These are phyloP conservation scores for Candida morakotiae DNA, from an alignment of 805 yeast genomes.

Conservation along the genomic window DNA sequence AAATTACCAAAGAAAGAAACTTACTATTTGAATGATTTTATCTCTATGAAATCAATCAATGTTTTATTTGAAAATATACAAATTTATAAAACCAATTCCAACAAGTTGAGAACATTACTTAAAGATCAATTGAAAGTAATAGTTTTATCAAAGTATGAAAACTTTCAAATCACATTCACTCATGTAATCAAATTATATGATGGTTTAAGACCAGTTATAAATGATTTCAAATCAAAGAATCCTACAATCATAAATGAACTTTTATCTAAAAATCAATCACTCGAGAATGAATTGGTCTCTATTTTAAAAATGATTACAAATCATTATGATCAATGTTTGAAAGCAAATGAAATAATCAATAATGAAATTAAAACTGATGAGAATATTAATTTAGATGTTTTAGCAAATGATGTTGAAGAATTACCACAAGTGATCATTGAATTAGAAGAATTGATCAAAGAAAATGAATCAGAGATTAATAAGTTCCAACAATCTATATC, in stretches of 20 bases:
- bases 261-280: conserved; percentile 38
- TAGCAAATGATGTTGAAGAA: conserved; percentile 52
- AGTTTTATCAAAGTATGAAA: conserved; percentile 13
- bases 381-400: conserved; percentile 38
- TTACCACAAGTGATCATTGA: conserved; percentile 52
- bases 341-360: conserved; percentile 38
- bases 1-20: conserved; percentile 5
- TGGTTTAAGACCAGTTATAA: conserved; percentile 16
- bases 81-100: conserved; percentile 23
- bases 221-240: conserved; percentile 11
- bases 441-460: conserved; percentile 25
- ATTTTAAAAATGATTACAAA: conserved; percentile 67
- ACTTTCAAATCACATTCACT: conserved; percentile 12
- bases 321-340: conserved; percentile 76
- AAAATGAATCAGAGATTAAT: conserved; percentile 30
- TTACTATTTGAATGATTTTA: conserved; percentile 32
- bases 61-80: conserved; percentile 21
- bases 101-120: conserved; percentile 15
- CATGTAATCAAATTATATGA: conserved; percentile 14
- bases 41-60: conserved; percentile 29
- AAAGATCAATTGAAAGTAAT: conserved; percentile 14
- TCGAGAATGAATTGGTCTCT: conserved; percentile 69
- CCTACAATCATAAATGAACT: conserved; percentile 15
- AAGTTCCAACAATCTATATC: conserved; percentile 13
- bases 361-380: conserved; percentile 11